Conservation (phyloP, 805 yeast species). For the Hanseniaspora hatyaiensis region DNA sequence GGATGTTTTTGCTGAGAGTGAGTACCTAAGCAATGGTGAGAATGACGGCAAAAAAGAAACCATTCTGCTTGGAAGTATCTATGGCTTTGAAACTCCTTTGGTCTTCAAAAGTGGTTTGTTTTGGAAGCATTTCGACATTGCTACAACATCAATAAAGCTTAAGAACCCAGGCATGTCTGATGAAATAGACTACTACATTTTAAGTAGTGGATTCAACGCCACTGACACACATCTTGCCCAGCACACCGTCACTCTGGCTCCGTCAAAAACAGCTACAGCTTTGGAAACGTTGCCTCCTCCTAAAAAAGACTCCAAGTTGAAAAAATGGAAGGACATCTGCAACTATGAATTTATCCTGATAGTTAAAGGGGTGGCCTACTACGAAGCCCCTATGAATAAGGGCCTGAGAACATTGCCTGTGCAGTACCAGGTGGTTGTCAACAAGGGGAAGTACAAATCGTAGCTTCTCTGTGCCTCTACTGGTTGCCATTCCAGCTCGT, state of each 20-base stretch:
- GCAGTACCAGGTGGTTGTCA: conserved; percentile 45
- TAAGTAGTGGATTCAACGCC: too few relatives aligned
- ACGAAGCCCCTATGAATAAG: conserved; percentile 54
- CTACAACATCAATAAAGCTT: conserved; percentile 60
- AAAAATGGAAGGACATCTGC: conserved; percentile 64
- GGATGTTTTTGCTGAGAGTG: conserved; percentile 65
- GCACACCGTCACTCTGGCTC: conserved; percentile 7
- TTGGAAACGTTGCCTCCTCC: conserved; percentile 7
- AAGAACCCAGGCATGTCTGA: conserved; percentile 39
- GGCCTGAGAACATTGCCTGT: conserved; percentile 48
- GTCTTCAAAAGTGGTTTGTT: conserved; percentile 69
- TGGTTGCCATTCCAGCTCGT: too few relatives aligned
- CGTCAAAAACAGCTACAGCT: not conserved
- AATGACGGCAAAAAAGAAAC: conserved; percentile 38
- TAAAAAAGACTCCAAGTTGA: conserved; percentile 19
- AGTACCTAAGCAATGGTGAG: conserved; percentile 13
- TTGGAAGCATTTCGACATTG: conserved; percentile 44
- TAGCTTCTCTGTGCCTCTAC: too few relatives aligned
- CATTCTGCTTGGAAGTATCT: conserved; percentile 60
- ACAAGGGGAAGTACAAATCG: conserved; percentile 34
- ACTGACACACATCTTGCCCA: too few relatives aligned
- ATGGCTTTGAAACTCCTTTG: conserved; percentile 57
- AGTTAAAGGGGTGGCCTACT: conserved; percentile 68
- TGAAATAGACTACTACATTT: too few relatives aligned
- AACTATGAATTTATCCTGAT: conserved; percentile 77